Percentiles rank a stretch among this genome's conserved stretches.
These are phyloP conservation scores for Candolleomyces aberdarensis DNA, from an alignment of 768 basidiomycete genomes.

Conservation along the genomic window DNA sequence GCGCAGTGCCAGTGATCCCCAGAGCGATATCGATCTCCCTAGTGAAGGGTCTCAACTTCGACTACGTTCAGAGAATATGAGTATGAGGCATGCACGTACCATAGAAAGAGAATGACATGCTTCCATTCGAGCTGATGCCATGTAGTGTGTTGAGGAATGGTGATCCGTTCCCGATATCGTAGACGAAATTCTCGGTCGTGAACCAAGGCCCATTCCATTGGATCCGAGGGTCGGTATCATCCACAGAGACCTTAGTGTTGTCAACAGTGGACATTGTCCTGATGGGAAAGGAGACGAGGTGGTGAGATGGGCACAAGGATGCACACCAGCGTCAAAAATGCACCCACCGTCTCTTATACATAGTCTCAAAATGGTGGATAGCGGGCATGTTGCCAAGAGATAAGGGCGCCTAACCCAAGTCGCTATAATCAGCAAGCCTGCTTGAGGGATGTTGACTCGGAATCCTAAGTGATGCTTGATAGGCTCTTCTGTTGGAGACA, in stretches of 20 bases:
- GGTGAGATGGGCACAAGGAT: too few species aligned
- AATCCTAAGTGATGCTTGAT: too few species aligned
- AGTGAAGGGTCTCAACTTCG: background rate
- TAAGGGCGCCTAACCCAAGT: too few species aligned
- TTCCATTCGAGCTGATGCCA: background rate
- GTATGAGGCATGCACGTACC: background rate
- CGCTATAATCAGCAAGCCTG: too few species aligned
- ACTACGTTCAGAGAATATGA: background rate
- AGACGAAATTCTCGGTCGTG: background rate
- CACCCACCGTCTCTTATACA: too few species aligned
- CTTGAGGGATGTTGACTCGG: too few species aligned
- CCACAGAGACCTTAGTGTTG: background rate
- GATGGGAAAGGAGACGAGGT: background rate
- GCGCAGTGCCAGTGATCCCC: background rate
- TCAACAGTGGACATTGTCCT: background rate
- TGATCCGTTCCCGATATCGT: background rate
- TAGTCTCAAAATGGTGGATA: too few species aligned
- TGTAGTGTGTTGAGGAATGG: background rate
- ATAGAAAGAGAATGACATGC: background rate
- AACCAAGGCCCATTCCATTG: background rate
- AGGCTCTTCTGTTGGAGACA: too few species aligned
- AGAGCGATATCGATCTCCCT: background rate
- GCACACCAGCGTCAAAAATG: too few species aligned
- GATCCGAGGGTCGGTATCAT: background rate
- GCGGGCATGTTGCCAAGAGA: too few species aligned